These are phyloP conservation scores for Nicotiana benthamiana DNA, from an alignment of 257 asterid species.

Conservation along the genomic window DNA sequence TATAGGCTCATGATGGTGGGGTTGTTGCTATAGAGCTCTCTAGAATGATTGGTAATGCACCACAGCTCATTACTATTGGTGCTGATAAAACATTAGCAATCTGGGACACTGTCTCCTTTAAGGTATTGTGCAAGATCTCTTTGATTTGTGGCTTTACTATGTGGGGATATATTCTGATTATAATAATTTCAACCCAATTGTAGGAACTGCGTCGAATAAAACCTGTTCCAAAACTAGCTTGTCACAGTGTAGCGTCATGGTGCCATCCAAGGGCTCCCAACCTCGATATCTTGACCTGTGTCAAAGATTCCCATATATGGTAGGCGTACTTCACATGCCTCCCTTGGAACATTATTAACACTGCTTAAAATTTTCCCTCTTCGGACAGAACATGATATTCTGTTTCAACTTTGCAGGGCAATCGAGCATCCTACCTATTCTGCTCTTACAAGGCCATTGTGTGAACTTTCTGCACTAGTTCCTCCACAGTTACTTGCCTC, in stretches of 20 bases:
- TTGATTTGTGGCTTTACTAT: not conserved
- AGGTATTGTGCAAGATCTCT: constrained; percentile 38
- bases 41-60: constrained; percentile 86
- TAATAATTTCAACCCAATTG: not conserved
- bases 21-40: constrained; percentile 95
- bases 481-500: constrained; percentile 93
- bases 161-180: not conserved
- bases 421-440: constrained; percentile 98
- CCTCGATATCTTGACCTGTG: constrained; percentile 94
- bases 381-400: constrained; percentile 15
- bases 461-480: constrained; percentile 89
- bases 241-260: constrained; percentile 99
- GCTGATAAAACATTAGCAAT: constrained; percentile 93
- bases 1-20: constrained; percentile 97
- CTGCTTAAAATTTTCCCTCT: constrained; percentile 14
- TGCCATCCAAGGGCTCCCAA: constrained; percentile 99
- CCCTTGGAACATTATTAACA: constrained; percentile 11
- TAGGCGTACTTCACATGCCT: constrained; percentile 18
- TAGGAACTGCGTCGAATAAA: constrained; percentile 94
- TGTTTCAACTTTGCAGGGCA: constrained; percentile 64
- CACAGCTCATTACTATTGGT: constrained; percentile 96
- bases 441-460: constrained; percentile 93
- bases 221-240: constrained; percentile 91
- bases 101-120: constrained; percentile 94
- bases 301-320: constrained; percentile 98